Evolutionary conservation across 2,329 filamentous ascomycete species (phyloP).

Genomic region (Ceratocystis colombiana): DNA sequence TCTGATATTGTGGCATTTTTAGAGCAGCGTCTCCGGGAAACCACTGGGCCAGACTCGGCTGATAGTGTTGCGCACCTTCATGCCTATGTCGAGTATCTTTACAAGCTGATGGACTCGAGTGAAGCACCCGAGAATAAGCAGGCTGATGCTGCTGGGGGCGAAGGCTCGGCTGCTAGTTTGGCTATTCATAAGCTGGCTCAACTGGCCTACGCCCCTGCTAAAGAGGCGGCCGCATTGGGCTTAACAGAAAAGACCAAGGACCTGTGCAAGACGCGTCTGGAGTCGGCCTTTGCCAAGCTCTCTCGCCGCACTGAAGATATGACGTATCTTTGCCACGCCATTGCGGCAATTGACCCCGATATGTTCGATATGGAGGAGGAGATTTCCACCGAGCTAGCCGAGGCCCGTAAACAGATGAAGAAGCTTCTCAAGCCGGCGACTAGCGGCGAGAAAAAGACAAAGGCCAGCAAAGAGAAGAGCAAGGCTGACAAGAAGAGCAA

Average conservation of each 20-base stretch:
- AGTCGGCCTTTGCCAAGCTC: slow-evolving; percentile 49
- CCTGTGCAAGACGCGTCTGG: slow-evolving; percentile 47
- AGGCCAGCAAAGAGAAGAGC: slow-evolving; percentile 1
- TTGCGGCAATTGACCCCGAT: slow-evolving; percentile 44
- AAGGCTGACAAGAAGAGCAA: slow-evolving; percentile 17
- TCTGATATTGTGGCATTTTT: slow-evolving; percentile 43
- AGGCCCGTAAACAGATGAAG: slow-evolving; percentile 44
- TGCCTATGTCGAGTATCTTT: slow-evolving; percentile 46
- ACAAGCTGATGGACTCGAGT: slow-evolving; percentile 40
- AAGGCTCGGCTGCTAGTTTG: slow-evolving; percentile 31
- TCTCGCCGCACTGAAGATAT: slow-evolving; percentile 46
- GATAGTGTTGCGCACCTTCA: slow-evolving; percentile 33
- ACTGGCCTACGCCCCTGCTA: slow-evolving; percentile 45
- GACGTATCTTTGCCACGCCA: slow-evolving; percentile 43
- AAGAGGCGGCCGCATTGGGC: slow-evolving; percentile 35
- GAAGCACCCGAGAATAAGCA: slow-evolving; percentile 31
- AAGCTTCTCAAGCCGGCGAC: slow-evolving; percentile 41
- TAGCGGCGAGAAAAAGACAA: slow-evolving; percentile 29
- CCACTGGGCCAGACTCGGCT: slow-evolving; percentile 19
- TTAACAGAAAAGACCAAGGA: slow-evolving; percentile 45
- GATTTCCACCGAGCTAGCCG: slow-evolving; percentile 43
- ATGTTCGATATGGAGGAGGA: slow-evolving; percentile 47
- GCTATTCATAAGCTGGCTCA: slow-evolving; percentile 45
- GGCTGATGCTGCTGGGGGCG: slow-evolving; percentile 31
- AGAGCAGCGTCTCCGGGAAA: slow-evolving; percentile 35